These are phyloP conservation scores for Phytophthora meadii DNA, from an alignment of 352 stramenopile genomes.

Conservation along the genomic window DNA sequence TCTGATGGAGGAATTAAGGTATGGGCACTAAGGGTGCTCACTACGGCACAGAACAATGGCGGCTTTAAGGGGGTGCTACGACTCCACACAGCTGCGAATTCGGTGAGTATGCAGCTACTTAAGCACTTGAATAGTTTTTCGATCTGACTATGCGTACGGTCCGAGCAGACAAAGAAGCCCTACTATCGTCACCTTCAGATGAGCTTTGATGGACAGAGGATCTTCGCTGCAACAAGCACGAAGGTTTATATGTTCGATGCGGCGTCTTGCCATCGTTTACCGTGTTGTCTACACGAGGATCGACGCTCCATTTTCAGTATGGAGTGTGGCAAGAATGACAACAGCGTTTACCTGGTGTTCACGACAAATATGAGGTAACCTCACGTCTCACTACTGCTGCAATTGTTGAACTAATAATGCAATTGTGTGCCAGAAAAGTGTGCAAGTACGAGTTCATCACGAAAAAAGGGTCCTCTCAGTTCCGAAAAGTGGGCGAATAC, in stretches of 20 bases:
- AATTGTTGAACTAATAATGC: too few relatives aligned
- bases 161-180: slow-evolving; percentile 36
- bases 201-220: slow-evolving; percentile 37
- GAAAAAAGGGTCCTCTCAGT: slow-evolving; percentile 33
- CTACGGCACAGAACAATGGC: slow-evolving; percentile 26
- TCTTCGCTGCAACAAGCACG: slow-evolving; percentile 41
- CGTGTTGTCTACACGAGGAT: slow-evolving; percentile 30
- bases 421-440: slow-evolving; percentile 32
- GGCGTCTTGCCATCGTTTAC: slow-evolving; percentile 39
- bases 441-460: slow-evolving; percentile 35
- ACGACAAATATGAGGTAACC: slow-evolving; percentile 36
- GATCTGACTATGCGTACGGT: not conserved
- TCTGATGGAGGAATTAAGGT: slow-evolving; percentile 63
- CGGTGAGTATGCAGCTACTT: slow-evolving; percentile 22
- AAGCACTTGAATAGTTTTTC: not conserved
- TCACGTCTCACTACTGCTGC: too few relatives aligned
- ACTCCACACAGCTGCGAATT: slow-evolving; percentile 47
- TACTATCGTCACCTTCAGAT: slow-evolving; percentile 45
- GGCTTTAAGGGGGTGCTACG: slow-evolving; percentile 61
- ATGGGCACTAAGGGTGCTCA: slow-evolving; percentile 46
- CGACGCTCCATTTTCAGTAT: slow-evolving; percentile 39
- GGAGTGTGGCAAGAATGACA: slow-evolving; percentile 32
- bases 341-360: slow-evolving; percentile 44
- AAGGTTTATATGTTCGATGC: slow-evolving; percentile 48
- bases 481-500: slow-evolving; percentile 37